Base-by-base conservation (phyloP, 176 grass and related monocot genomes). In the Ensete glaucum region DNA sequence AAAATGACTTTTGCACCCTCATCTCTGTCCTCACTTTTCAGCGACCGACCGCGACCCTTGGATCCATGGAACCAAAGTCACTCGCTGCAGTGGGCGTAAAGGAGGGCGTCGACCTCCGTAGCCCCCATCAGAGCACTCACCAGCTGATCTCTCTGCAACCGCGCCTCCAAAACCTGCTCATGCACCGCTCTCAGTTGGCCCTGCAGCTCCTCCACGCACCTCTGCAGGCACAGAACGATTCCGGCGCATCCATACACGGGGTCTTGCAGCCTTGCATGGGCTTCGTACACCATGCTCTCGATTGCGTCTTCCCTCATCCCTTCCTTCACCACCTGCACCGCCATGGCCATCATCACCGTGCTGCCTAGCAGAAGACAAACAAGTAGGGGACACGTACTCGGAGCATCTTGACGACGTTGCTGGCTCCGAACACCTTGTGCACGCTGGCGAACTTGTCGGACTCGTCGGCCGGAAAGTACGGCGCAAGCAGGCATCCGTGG, bases 351-450 rank as follows among this genome's bases (percentile, higher is more conserved):
- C 29, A 50, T 49, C 48, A 21, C 15, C 57, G 8, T 21, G 34
- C 5, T 50, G 34, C 2, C 9, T 16, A 1, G 22, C 11, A 55
- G 48, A 75, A 43, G 25, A 54, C 7, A 15, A 67, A 67, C 9
- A 67, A 16, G 52, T 14, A 52, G 50, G 34, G 64, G 17, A 16
- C 10, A 53, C 71, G 80, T 52, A 85, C 83, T 55, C 81, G 83
- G 50, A 85, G 78, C 78, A 85, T 85, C 64, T 85, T 85, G 78
- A 81, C 53, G 24, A 85, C 78, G 81, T 77, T 85, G 29, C 83
- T 85, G 52, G 83, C 83, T 54, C 83, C 83, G 56, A 85, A 85
- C 64, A 85, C 83, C 79, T 77, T 85, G 52, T 85, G 83, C 22
- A 85, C 83, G 0, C 62, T 85, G 13, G 72, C 64, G 54, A 85